Evolutionary conservation across 495 filamentous ascomycete genomes (phyloP), one percentile per base, ranked within the genome.

Genomic region (Aspergillus bridgeri): DNA sequence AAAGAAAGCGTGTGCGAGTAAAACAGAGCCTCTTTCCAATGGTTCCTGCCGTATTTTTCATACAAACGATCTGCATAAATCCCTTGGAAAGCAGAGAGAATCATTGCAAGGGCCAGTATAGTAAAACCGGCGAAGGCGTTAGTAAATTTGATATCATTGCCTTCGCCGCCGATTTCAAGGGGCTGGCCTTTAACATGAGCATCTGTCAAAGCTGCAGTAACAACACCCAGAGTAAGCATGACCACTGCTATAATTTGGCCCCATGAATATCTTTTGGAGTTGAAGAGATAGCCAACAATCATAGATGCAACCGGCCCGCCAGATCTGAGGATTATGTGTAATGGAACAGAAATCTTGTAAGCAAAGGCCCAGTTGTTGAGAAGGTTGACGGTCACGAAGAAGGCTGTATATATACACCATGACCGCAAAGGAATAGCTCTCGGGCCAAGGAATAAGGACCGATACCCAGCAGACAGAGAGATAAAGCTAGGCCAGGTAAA

Each of bases 351-450:
- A 49, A 99, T 98, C 57, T 90, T 87, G 75, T 96, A 98, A 57
- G 90, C 92, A 69, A 99, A 98, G 6, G 94, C 94, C 79, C 92
- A 93, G 65, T 99, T 99, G 75, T 99, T 99, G 56, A 98, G 75
- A 47, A 97, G 80, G 62, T 96, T 97, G 66, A 97, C 92, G 53
- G 81, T 80, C 64, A 95, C 91, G 75, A 97, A 98, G 54, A 96
- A 83, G 3, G 86, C 72, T n/a, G 96, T 96, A 63, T 95, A 94
- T 56, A 91, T 75, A 48, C 90, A 63, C 92, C 93, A 97, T 62
- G 89, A 88, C 50, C 80, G 79, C 43, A 98, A 77, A 0, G 94
- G 95, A 21, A 97, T 89, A n/a, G 79, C 81, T 58, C 90, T 91
- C 18, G 80, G 81, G 62, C 83, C 87, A 42, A 96, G 75, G 66